These are phyloP conservation scores for Nemania sp. DNA, from an alignment of 2,329 filamentous ascomycete genomes.

Conservation along the genomic window DNA sequence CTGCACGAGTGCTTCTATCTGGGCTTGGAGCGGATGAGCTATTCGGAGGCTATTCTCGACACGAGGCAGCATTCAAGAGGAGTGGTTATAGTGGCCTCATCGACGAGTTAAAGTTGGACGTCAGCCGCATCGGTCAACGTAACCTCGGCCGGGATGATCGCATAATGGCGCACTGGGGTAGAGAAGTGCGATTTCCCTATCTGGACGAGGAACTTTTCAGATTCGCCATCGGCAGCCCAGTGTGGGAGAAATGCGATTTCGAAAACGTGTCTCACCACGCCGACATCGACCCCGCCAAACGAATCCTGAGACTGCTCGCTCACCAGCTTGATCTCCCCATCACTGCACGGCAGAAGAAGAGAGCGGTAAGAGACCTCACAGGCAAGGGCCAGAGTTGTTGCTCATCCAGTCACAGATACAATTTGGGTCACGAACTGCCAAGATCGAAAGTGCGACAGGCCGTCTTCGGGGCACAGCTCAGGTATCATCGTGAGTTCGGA, in stretches of 20 bases:
- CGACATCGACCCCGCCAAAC: constrained; percentile 76
- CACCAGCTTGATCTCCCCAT: constrained; percentile 70
- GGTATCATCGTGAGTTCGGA: constrained; percentile 46
- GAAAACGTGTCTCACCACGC: constrained; percentile 49
- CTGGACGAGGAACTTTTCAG: constrained; percentile 85
- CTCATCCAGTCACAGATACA: constrained; percentile 63
- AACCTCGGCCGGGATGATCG: constrained; percentile 94
- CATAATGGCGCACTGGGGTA: constrained; percentile 85
- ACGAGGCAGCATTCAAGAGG: constrained; percentile 74
- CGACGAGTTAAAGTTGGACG: constrained; percentile 83
- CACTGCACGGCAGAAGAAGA: constrained; percentile 87
- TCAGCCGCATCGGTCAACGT: constrained; percentile 84
- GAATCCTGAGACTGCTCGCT: constrained; percentile 77
- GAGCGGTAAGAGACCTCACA: constrained; percentile 65
- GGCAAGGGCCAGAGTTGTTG: background rate
- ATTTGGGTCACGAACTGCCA: constrained; percentile 80
- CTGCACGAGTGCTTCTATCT: constrained; percentile 83
- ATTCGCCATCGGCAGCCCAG: constrained; percentile 75
- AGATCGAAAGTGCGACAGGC: constrained; percentile 68
- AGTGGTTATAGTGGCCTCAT: constrained; percentile 72
- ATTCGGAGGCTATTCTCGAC: constrained; percentile 90
- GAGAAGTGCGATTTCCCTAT: constrained; percentile 87
- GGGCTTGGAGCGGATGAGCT: constrained; percentile 95
- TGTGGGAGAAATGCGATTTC: constrained; percentile 90
- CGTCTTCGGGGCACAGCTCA: constrained; percentile 70